A percentile compares a stretch with the other conserved stretches of the same genome.
phyloP scores from a whole-genome alignment of 208 protist species.

The Acanthamoeba triangularis region DNA sequence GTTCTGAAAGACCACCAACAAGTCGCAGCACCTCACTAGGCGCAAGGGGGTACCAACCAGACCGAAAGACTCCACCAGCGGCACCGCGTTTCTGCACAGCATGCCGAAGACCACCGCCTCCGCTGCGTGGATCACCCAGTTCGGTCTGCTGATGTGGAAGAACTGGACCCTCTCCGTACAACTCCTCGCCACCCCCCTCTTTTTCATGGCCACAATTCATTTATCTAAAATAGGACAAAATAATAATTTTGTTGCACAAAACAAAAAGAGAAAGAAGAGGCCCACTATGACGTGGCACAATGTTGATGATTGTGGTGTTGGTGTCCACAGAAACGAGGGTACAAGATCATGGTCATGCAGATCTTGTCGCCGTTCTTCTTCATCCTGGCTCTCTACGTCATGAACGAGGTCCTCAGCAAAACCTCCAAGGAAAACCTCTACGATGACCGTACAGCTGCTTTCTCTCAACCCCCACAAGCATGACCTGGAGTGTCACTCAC shows the following conservation, averaged over 20 bases:
- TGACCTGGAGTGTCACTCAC: background rate
- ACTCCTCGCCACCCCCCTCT: background rate
- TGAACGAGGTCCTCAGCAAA: background rate
- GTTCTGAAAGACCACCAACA: no score
- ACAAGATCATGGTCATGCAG: conserved; percentile 47
- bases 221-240: background rate
- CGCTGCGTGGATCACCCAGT: conserved; percentile 65
- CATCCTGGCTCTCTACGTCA: conserved; percentile 57
- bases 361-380: conserved; percentile 72
- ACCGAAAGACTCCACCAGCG: no score
- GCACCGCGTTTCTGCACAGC: no score
- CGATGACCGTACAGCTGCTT: background rate
- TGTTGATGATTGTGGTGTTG: background rate
- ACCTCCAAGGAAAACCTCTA: conserved; percentile 31
- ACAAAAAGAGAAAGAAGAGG: no score
- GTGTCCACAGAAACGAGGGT: conserved; percentile 65
- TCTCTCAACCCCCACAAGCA: background rate
- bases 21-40: no score
- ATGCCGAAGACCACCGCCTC: background rate
- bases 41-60: no score
- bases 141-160: conserved; percentile 76
- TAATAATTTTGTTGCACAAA: no score
- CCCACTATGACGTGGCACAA: no score
- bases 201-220: background rate
- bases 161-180: conserved; percentile 71